These are phyloP conservation scores for Volvox reticuliferus DNA, from an alignment of 139 green algal genomes.

Conservation along the genomic window DNA sequence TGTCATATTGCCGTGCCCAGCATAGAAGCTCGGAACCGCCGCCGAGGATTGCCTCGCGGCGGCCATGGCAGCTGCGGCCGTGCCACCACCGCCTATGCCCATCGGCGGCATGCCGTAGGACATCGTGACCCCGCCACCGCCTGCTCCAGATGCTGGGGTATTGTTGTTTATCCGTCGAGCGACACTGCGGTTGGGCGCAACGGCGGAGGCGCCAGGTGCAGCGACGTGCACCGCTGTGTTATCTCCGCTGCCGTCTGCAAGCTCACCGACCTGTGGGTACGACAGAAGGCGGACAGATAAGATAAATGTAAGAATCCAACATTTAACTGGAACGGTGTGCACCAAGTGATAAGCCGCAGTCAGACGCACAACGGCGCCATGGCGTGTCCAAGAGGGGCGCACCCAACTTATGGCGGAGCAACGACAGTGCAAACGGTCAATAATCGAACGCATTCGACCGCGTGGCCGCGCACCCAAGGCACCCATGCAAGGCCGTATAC, in stretches of 20 bases:
- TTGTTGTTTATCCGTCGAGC: slow-evolving; percentile 27
- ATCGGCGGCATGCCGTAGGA: slow-evolving; percentile 34
- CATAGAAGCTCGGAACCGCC: slow-evolving; percentile 1
- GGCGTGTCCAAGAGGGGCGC: no score
- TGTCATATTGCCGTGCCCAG: not conserved
- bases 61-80: not conserved
- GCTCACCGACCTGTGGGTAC: not conserved
- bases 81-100: not conserved
- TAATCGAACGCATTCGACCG: no score
- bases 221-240: no score
- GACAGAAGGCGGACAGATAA: no score
- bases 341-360: no score
- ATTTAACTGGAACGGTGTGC: no score
- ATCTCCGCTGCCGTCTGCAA: not conserved
- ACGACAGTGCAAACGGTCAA: no score
- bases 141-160: not conserved
- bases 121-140: slow-evolving; percentile 11
- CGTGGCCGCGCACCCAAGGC: no score
- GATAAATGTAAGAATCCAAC: no score
- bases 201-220: not conserved
- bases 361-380: no score
- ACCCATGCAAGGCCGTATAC: no score
- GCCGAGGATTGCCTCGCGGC: not conserved
- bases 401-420: no score
- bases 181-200: slow-evolving; percentile 4